Evolutionary conservation across 495 filamentous ascomycete species (phyloP), one percentile per base, ranked within the genome.

Genomic region (Chaetomium tenue): DNA sequence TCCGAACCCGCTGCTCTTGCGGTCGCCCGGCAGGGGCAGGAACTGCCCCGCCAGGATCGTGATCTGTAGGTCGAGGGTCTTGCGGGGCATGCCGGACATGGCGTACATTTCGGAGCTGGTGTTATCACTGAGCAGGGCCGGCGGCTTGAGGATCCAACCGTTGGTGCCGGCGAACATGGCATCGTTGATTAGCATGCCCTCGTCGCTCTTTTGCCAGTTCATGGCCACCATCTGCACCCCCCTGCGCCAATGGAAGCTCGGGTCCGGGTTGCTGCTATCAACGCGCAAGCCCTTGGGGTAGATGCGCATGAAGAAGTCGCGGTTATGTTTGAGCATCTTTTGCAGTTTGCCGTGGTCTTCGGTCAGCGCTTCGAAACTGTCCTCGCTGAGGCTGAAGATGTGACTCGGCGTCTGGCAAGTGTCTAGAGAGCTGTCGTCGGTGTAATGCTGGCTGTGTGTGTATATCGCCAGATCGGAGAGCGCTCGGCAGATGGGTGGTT

Each of bases 181-280:
- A 66, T 90, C 84, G 71, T 97, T 97, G 46, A 97, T 84, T 92
- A 97, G 97, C 89, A 91, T 95, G 40, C 91, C 92, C 61, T 89
- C 87, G 72, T 97, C 93, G 60, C 86, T 83, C 53, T 84, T 88
- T 68, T 98, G 93, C 92, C 93, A 97, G 75, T 97, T 98, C 72
- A 97, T 82, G 6, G 93, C 93, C 5, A 94, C 93, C 72, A 97
- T 89, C 74, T 98, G 93, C 2, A 93, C 90, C 16, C 93, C 93
- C 46, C 88, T 84, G 2, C 91, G 83, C 93, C 93, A 97, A 78
- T 90, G 91, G 44, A 86, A 81, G 11, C 84, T 84, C 3, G 93
- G 93, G 69, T 97, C 91, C 2, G 88, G 86, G 67, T 97, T 98
- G 20, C 91, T 92, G 33, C 91, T 95, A 66, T 85, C 83, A 56